phyloP scores from a whole-genome alignment of 2,329 filamentous ascomycete genomes.

The Cryphonectria carpinicola region DNA sequence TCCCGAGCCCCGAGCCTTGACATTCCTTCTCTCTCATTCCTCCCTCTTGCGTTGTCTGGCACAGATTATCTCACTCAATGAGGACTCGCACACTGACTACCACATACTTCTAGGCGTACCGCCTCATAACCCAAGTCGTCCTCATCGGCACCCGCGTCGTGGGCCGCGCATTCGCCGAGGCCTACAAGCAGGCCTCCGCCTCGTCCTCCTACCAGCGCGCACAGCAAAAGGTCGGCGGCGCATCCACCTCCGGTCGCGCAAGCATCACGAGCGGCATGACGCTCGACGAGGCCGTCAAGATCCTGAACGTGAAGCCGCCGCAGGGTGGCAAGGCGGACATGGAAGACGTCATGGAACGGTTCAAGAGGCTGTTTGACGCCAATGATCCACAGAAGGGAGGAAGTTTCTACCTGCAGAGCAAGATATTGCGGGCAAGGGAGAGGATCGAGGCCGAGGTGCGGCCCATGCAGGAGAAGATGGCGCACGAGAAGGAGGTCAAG shows the following conservation, averaged over 20 bases:
- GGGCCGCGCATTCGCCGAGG: conserved; percentile 89
- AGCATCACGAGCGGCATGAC: conserved; percentile 73
- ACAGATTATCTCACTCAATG: neutral
- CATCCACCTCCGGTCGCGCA: conserved; percentile 45
- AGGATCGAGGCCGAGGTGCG: conserved; percentile 86
- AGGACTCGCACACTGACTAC: conserved; percentile 10
- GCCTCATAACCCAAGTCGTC: conserved; percentile 91
- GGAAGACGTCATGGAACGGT: conserved; percentile 79
- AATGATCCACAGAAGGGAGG: conserved; percentile 96
- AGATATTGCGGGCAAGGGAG: conserved; percentile 88
- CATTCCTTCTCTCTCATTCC: neutral
- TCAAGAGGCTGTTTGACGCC: conserved; percentile 91
- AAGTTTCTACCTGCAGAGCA: conserved; percentile 98
- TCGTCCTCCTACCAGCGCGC: conserved; percentile 80
- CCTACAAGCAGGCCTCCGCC: conserved; percentile 92
- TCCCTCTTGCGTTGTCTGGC: neutral
- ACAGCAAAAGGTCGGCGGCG: conserved; percentile 60
- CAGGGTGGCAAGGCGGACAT: conserved; percentile 76
- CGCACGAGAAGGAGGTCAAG: conserved; percentile 76
- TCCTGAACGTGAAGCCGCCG: conserved; percentile 92
- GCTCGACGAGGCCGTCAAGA: conserved; percentile 95
- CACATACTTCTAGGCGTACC: conserved; percentile 72
- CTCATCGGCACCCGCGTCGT: conserved; percentile 89
- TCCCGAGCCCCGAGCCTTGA: neutral
- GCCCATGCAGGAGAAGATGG: conserved; percentile 70